Evolutionary conservation across 768 basidiomycete genomes (phyloP).

Genomic region (Boletus rex-veris): DNA sequence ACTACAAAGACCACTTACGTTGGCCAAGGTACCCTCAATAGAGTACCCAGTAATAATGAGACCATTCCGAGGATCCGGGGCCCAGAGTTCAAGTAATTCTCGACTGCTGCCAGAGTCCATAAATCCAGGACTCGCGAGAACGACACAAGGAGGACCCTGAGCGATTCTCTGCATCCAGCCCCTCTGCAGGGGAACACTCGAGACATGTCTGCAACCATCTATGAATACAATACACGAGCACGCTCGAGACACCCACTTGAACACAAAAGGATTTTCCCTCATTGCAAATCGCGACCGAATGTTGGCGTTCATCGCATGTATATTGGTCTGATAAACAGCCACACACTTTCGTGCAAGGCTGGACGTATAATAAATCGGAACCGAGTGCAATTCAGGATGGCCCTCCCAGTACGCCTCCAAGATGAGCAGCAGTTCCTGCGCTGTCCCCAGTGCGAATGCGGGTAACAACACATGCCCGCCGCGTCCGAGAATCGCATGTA

Average conservation of each 20-base stretch:
- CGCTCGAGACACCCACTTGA: constrained; percentile 64
- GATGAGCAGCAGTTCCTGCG: constrained; percentile 89
- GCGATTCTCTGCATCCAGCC: constrained; percentile 87
- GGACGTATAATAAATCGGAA: constrained; percentile 94
- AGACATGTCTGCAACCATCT: constrained; percentile 56
- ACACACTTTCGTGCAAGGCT: constrained; percentile 92
- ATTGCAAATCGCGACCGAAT: constrained; percentile 87
- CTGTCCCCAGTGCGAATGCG: constrained; percentile 90
- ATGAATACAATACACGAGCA: not conserved
- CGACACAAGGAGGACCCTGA: constrained; percentile 91
- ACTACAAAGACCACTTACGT: constrained; percentile 64
- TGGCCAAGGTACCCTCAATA: constrained; percentile 92
- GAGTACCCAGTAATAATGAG: constrained; percentile 94
- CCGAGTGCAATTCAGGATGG: constrained; percentile 87
- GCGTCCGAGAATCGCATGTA: constrained; percentile 86
- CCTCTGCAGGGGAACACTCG: constrained; percentile 67
- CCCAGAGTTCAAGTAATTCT: constrained; percentile 92
- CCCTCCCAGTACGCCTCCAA: constrained; percentile 96
- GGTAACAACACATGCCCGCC: constrained; percentile 95
- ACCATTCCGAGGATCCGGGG: constrained; percentile 90
- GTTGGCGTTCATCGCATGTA: constrained; percentile 94
- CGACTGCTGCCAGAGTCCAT: constrained; percentile 88
- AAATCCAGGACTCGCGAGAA: constrained; percentile 93
- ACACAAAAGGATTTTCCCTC: constrained; percentile 96
- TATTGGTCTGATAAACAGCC: constrained; percentile 95